Conservation (phyloP, 2,329 filamentous ascomycete genomes). For the Apiospora pterosperma region DNA sequence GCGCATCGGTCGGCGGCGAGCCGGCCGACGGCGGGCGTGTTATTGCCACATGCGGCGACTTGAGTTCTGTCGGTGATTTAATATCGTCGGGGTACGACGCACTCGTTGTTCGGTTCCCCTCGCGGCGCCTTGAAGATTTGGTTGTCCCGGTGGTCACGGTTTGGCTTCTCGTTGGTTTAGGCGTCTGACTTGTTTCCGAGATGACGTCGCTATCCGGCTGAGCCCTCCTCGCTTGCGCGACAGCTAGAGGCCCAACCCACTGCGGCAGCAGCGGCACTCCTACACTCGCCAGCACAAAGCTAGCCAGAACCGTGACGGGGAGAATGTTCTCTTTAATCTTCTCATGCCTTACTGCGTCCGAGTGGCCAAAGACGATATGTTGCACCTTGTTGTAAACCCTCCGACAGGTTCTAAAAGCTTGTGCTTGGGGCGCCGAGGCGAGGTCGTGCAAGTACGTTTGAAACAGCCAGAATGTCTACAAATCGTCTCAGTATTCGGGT, state of each 20-base stretch:
- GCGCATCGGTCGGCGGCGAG: not conserved
- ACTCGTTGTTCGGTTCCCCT: slow-evolving; percentile 36
- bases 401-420: slow-evolving; percentile 77
- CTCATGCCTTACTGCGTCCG: slow-evolving; percentile 65
- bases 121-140: slow-evolving; percentile 45
- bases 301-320: slow-evolving; percentile 76
- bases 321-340: slow-evolving; percentile 80
- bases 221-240: slow-evolving; percentile 77
- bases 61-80: slow-evolving; percentile 10
- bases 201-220: slow-evolving; percentile 60
- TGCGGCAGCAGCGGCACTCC: slow-evolving; percentile 72
- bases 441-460: slow-evolving; percentile 85
- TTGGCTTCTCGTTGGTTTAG: slow-evolving; percentile 63
- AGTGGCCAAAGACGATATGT: slow-evolving; percentile 78
- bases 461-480: slow-evolving; percentile 84
- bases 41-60: slow-evolving; percentile 4
- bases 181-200: slow-evolving; percentile 47
- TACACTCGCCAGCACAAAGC: slow-evolving; percentile 74
- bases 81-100: slow-evolving; percentile 17
- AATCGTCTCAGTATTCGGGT: not conserved
- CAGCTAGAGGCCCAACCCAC: slow-evolving; percentile 76
- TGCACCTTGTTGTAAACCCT: slow-evolving; percentile 87
- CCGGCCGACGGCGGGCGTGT: not conserved
- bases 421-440: slow-evolving; percentile 68
- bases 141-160: slow-evolving; percentile 56